Conservation (phyloP, 2,329 filamentous ascomycete genomes). For the Aspergillus transmontanensis region DNA sequence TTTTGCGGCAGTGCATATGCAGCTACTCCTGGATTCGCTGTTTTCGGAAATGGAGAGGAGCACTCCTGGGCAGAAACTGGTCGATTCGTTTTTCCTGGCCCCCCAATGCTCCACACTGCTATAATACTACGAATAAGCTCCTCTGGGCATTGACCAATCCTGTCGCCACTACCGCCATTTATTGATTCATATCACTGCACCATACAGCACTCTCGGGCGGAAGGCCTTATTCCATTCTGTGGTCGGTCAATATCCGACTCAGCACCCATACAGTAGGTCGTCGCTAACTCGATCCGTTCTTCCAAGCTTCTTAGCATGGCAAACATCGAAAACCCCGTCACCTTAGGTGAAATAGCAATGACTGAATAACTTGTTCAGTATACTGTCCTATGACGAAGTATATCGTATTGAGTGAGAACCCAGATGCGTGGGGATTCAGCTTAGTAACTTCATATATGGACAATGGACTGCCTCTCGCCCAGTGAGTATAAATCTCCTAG, state of each 20-base stretch:
- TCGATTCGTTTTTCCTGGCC: constrained; percentile 5
- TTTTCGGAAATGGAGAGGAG: constrained; percentile 6
- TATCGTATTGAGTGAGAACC: neutral
- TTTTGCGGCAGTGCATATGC: constrained; percentile 16
- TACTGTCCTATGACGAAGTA: neutral
- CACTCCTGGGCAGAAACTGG: neutral
- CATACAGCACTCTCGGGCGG: neutral
- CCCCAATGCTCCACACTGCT: constrained; percentile 11
- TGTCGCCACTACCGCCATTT: neutral
- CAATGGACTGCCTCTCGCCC: neutral
- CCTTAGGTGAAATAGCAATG: neutral
- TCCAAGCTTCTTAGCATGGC: neutral
- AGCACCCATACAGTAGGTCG: neutral
- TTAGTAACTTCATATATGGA: neutral
- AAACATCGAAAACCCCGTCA: neutral
- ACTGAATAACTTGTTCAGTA: neutral
- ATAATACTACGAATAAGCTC: constrained; percentile 12
- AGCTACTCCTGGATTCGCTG: constrained; percentile 6
- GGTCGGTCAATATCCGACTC: constrained; percentile 1
- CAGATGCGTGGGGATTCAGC: too few relatives aligned
- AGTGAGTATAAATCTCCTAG: neutral
- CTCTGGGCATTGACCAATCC: constrained; percentile 11
- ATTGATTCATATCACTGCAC: constrained; percentile 5
- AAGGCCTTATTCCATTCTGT: neutral
- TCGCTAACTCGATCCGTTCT: neutral